These are phyloP conservation scores for Pseudocercospora cruenta DNA, from an alignment of 2,329 filamentous ascomycete genomes.

Conservation along the genomic window DNA sequence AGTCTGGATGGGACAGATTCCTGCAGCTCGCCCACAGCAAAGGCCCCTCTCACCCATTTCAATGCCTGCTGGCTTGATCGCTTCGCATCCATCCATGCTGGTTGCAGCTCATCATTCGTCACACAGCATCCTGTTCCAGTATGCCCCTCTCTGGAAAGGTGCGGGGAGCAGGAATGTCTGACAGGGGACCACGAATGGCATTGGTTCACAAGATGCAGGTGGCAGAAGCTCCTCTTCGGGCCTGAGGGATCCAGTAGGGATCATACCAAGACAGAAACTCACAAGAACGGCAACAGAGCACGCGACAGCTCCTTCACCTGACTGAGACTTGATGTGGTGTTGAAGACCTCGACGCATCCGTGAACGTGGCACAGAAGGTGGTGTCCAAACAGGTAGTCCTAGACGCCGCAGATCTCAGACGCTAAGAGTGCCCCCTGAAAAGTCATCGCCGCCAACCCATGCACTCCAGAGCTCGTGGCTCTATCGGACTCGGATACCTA, in stretches of 20 bases:
- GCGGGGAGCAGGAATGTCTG: constrained; percentile 16
- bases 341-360: neutral
- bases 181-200: constrained; percentile 13
- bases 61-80: constrained; percentile 11
- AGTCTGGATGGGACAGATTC: neutral
- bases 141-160: constrained; percentile 11
- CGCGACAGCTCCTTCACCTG: constrained; percentile 7
- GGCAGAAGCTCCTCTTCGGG: neutral
- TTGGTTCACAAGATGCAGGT: neutral
- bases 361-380: neutral
- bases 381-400: neutral
- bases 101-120: neutral
- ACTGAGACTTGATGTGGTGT: neutral
- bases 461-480: neutral
- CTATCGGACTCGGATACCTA: neutral
- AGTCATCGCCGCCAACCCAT: neutral
- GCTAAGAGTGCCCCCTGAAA: no score
- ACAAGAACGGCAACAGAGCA: constrained; percentile 9
- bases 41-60: constrained; percentile 4
- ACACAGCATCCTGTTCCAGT: constrained; percentile 6
- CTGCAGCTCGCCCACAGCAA: constrained; percentile 4
- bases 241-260: neutral
- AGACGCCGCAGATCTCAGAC: neutral
- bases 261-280: neutral
- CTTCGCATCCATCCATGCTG: constrained; percentile 13